phyloP scores from a whole-genome alignment of 208 protist species.

The Entamoeba histolytica region DNA sequence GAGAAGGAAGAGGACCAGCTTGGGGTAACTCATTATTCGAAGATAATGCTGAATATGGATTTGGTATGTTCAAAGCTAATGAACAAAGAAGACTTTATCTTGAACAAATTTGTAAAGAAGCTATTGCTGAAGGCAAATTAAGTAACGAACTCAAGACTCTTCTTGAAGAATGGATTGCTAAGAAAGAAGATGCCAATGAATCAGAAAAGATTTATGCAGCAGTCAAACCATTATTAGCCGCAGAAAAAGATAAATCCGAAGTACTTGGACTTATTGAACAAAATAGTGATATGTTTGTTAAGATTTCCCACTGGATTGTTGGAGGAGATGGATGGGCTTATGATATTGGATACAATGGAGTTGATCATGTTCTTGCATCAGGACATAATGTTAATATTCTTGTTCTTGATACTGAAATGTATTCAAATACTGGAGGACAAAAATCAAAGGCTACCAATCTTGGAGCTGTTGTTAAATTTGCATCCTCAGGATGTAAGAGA shows the following conservation, averaged over 20 bases:
- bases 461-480: constrained; percentile 18
- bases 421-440: constrained; percentile 30
- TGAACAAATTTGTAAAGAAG: background rate
- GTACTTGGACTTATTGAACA: background rate
- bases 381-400: constrained; percentile 31
- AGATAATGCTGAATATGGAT: constrained; percentile 15
- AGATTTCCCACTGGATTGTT: constrained; percentile 23
- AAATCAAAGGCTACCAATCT: constrained; percentile 11
- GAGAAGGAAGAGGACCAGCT: background rate
- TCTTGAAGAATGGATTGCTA: background rate
- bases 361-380: constrained; percentile 28
- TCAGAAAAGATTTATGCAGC: background rate
- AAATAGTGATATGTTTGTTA: constrained; percentile 18
- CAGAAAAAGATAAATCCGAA: background rate
- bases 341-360: constrained; percentile 35
- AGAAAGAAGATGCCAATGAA: background rate
- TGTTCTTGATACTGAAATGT: constrained; percentile 23
- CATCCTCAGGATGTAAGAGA: constrained; percentile 14
- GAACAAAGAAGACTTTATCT: background rate
- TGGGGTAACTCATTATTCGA: constrained; percentile 16
- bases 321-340: constrained; percentile 37
- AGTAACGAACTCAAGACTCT: background rate
- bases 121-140: background rate
- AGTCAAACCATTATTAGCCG: background rate
- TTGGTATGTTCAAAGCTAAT: constrained; percentile 1